These are phyloP conservation scores for Acacia concinna DNA, from an alignment of 331 rosid genomes.

Conservation along the genomic window DNA sequence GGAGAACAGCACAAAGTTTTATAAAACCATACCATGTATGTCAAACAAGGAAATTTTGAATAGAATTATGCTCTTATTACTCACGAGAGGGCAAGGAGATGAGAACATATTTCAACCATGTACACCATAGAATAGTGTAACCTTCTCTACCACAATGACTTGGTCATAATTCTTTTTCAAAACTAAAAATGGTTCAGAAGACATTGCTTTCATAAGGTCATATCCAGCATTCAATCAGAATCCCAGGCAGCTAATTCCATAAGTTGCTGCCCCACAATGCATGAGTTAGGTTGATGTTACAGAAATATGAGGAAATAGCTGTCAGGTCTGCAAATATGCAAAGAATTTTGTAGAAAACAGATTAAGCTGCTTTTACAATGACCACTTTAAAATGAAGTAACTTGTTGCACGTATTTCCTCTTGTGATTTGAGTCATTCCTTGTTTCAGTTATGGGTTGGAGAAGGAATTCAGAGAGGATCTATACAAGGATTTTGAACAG, in stretches of 20 bases:
- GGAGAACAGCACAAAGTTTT: neutral
- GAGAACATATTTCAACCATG: neutral
- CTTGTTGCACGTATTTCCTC: slow-evolving; percentile 1
- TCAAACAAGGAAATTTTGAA: neutral
- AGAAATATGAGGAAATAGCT: neutral
- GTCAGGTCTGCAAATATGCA: neutral
- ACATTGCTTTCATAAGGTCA: neutral
- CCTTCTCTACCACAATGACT: neutral
- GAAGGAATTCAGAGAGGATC: slow-evolving; percentile 82
- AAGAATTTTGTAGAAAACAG: neutral
- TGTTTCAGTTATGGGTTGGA: slow-evolving; percentile 93
- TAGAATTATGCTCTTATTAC: neutral
- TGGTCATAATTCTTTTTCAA: neutral
- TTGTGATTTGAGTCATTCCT: slow-evolving; percentile 15
- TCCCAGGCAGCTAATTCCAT: neutral
- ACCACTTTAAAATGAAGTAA: neutral
- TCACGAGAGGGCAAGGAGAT: neutral
- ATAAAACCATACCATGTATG: neutral
- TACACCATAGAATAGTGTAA: neutral
- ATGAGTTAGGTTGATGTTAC: neutral
- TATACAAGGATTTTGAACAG: slow-evolving; percentile 87
- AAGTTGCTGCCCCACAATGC: neutral
- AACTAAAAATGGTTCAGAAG: neutral
- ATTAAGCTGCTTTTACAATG: neutral
- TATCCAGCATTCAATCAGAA: neutral